Evolutionary conservation across 768 basidiomycete genomes (phyloP), one percentile per base, ranked within the genome.

Genomic region (Hortiboletus flavorubellus): DNA sequence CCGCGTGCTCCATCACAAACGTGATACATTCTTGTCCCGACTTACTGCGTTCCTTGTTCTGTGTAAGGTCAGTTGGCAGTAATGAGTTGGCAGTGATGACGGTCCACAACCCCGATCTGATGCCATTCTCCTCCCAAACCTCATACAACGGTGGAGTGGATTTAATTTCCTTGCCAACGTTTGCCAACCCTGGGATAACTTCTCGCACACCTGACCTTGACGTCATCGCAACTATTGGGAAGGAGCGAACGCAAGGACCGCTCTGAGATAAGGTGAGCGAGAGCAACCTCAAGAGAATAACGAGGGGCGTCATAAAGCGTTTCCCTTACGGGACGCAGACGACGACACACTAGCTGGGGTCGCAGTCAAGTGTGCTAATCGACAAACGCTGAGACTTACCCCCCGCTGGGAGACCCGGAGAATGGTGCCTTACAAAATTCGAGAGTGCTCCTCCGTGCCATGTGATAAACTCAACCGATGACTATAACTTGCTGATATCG

Each of bases 391-490:
- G 30, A 18, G 21, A 68, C 76, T 58, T 52, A 85, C 86, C 85
- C 72, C 87, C 86, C 3, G 83, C 84, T 3, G 80, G 78, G 30
- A 86, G 64, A 3, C 64, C 50, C 61, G 77, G 81, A 8, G 43
- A 49, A 1, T 61, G 59, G 14, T 80, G 75, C 0, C 76, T 78
- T 18, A 81, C 63, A 0, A 74, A 74, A 2, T 59, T 67, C 63
- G 85, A 59, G 48, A 86, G 78, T 1, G 76, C 81, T 52, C 84
- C 84, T 16, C 78, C 75, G 65, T 88, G 87, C 1, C 80, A 78
- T 3, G 83, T 83, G 52, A 87, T 76, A 10, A 83, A 82, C 10
- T 87, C 76, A 58, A 78, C 86, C 85, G 41, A 38, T 8, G 14
- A 29, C 21, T 43, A 41, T 21, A 18, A 8, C 18, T 16, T 35